phyloP scores from a whole-genome alignment of 2,329 filamentous ascomycete species.

The Aspergillus sp. region DNA sequence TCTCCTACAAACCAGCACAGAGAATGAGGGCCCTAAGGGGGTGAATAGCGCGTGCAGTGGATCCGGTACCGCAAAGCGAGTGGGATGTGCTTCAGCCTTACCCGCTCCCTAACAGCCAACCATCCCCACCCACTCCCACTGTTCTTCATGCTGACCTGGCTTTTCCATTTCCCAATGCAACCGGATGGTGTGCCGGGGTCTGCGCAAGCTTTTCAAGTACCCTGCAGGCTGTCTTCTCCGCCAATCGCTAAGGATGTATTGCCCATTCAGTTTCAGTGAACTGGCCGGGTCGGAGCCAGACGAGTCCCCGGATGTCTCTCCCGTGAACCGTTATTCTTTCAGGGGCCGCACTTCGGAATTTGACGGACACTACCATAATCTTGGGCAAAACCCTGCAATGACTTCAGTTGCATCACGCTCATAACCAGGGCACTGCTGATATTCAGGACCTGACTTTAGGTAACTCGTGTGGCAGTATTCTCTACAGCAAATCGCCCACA shows the following conservation, averaged over 20 bases:
- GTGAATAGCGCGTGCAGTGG: not conserved
- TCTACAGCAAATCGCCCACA: too few species aligned
- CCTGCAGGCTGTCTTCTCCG: not conserved
- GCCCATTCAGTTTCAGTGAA: not conserved
- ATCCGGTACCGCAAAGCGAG: not conserved
- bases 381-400: not conserved
- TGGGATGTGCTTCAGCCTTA: conserved; percentile 7
- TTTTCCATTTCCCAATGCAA: not conserved
- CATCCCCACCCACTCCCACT: not conserved
- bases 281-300: not conserved
- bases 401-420: not conserved
- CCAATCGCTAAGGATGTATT: not conserved
- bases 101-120: conserved; percentile 5
- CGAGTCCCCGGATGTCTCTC: not conserved
- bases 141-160: not conserved
- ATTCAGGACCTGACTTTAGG: too few species aligned
- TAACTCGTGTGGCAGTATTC: too few species aligned
- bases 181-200: not conserved
- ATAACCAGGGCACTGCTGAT: too few species aligned
- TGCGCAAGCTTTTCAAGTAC: not conserved
- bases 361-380: not conserved
- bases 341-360: not conserved
- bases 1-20: not conserved
- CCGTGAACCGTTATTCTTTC: not conserved
- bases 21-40: not conserved